Evolutionary conservation across 305 asterid species (phyloP), one percentile per base, ranked within the genome.

Genomic region (Euphrasia arctica): DNA sequence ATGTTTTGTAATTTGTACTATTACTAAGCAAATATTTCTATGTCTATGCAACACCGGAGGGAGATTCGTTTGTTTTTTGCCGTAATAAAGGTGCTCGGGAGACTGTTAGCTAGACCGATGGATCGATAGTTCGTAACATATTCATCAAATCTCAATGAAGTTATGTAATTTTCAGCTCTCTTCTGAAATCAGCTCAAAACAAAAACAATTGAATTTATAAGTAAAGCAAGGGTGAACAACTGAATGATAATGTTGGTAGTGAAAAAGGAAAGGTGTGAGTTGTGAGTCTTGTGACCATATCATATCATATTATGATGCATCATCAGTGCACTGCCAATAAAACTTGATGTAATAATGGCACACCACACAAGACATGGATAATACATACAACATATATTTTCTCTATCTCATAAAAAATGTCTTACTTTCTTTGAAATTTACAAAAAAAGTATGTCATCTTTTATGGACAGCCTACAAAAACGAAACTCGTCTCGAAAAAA

Each of bases 321-420:
- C 22, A 18, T 18, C 41, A 2, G 78, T 69, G 78, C 64, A 77
- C 51, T 66, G 63, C 71, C 69, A 73, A 72, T 7, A 45, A 73
- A 73, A 70, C 43, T 67, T 58, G 69, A 14, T 36, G 63, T 55
- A 72, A 65, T 70, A 10, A 76, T 71, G 64, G 56, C 54, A 49
- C 47, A 66, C 0, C 54, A 18, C 22, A 18, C 22, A 18, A 18
- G 22, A 18, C 22, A 18, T 18, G 22, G 22, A 18, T 18, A 18
- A 18, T 18, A 18, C 22, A 18, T 18, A 18, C 22, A 18, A 18
- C 22, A 18, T 18, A 18, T 18, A 18, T 18, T 18, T 18, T 18
- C 22, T 18, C 22, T 18, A 18, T 18, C 22, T 18, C 22, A 18
- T 18, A 18, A 18, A 18, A 18, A 18, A 18, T 18, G 22, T 18